Evolutionary conservation across 2,329 filamentous ascomycete species (phyloP).

Genomic region (Hysterium pulicare): DNA sequence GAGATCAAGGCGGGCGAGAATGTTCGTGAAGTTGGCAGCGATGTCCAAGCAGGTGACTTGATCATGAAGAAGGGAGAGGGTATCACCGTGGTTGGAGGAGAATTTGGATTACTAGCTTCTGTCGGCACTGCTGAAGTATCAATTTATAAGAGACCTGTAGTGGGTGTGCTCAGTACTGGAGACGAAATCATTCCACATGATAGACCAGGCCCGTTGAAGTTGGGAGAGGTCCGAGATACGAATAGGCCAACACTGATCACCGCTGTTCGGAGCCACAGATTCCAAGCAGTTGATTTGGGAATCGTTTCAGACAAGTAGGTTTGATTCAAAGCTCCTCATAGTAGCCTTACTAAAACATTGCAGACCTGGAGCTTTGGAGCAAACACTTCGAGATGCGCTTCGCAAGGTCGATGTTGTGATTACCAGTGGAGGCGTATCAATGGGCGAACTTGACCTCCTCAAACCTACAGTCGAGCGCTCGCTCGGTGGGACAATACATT

Average conservation of each 20-base stretch:
- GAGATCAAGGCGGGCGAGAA: slow-evolving; percentile 78
- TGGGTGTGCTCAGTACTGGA: slow-evolving; percentile 89
- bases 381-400: slow-evolving; percentile 71
- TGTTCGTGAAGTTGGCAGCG: slow-evolving; percentile 85
- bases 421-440: slow-evolving; percentile 91
- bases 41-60: slow-evolving; percentile 65
- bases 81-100: slow-evolving; percentile 84
- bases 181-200: slow-evolving; percentile 86
- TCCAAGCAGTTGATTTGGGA: slow-evolving; percentile 76
- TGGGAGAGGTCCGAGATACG: slow-evolving; percentile 89
- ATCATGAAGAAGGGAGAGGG: slow-evolving; percentile 75
- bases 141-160: slow-evolving; percentile 70
- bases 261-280: slow-evolving; percentile 70
- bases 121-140: slow-evolving; percentile 70
- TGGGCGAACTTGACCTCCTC: slow-evolving; percentile 95
- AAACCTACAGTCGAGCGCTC: slow-evolving; percentile 93
- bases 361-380: slow-evolving; percentile 68
- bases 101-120: slow-evolving; percentile 84
- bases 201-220: slow-evolving; percentile 57
- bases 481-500: slow-evolving; percentile 90
- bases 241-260: slow-evolving; percentile 86
- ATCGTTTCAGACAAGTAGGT: slow-evolving; percentile 69
- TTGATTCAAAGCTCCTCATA: too few relatives aligned
- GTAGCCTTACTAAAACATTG: too few relatives aligned
- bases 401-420: slow-evolving; percentile 76